Conservation (phyloP, 148 eudicot genomes). For the Polygonum aviculare region DNA sequence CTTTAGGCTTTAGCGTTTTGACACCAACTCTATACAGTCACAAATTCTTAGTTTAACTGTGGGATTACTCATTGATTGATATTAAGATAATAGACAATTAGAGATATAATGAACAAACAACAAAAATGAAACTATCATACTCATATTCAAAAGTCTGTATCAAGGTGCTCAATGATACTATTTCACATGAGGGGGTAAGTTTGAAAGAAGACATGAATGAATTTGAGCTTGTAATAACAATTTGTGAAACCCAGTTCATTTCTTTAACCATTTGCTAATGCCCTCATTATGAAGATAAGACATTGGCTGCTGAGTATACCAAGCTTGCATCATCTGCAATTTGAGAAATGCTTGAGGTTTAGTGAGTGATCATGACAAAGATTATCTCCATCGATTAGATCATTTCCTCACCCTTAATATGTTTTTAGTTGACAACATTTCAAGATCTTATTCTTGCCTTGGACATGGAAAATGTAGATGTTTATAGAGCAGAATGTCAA, state of each 20-base stretch:
- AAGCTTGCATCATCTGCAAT: slow-evolving; percentile 70
- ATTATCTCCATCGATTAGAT: too few species aligned
- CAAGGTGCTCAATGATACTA: background rate
- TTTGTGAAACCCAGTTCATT: background rate
- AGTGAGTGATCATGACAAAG: background rate
- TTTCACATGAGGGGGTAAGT: background rate
- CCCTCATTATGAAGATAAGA: slow-evolving; percentile 39
- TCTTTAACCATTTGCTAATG: background rate
- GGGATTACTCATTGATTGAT: too few species aligned
- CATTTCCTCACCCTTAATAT: background rate
- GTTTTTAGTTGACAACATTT: background rate
- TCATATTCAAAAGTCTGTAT: background rate
- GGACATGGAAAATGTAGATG: background rate
- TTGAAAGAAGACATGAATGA: background rate
- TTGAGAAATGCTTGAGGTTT: background rate
- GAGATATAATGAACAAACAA: too few species aligned
- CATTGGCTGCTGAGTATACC: slow-evolving; percentile 56
- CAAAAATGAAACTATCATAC: too few species aligned
- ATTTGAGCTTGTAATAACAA: background rate
- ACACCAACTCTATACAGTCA: background rate
- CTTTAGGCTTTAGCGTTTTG: background rate
- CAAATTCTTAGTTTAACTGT: too few species aligned
- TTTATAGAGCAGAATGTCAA: background rate
- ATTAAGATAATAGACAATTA: too few species aligned
- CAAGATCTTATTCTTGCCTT: background rate